phyloP scores from a whole-genome alignment of 164 flowering plant genomes.

The Tetrastigma voinierianum region DNA sequence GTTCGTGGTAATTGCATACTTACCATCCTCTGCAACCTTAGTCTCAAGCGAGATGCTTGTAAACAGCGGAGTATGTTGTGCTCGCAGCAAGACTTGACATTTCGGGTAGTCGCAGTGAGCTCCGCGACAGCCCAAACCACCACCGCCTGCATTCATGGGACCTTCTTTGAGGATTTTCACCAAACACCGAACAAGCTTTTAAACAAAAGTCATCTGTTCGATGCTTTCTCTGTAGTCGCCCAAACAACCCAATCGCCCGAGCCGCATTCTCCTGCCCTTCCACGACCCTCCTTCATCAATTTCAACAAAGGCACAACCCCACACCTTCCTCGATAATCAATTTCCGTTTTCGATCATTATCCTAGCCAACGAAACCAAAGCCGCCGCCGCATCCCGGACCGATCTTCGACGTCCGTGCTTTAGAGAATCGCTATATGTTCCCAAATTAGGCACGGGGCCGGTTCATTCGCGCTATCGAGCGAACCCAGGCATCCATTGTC shows the following conservation, averaged over 20 bases:
- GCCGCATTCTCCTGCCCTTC: slow-evolving; percentile 67
- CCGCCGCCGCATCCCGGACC: slow-evolving; percentile 55
- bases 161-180: slow-evolving; percentile 57
- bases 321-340: slow-evolving; percentile 60
- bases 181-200: slow-evolving; percentile 46
- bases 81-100: slow-evolving; percentile 48
- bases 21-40: slow-evolving; percentile 57
- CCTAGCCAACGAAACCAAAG: slow-evolving; percentile 54
- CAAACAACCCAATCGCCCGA: slow-evolving; percentile 47
- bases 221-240: slow-evolving; percentile 53
- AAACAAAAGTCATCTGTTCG: slow-evolving; percentile 45
- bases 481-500: slow-evolving; percentile 36
- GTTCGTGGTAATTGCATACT: slow-evolving; percentile 39
- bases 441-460: slow-evolving; percentile 44
- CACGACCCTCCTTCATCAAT: slow-evolving; percentile 45
- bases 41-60: slow-evolving; percentile 59
- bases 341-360: slow-evolving; percentile 52
- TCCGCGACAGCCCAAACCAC: slow-evolving; percentile 61
- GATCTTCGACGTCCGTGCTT: slow-evolving; percentile 38
- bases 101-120: slow-evolving; percentile 35
- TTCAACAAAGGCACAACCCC: slow-evolving; percentile 49
- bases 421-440: slow-evolving; percentile 43
- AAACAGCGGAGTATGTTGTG: slow-evolving; percentile 47
- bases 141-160: slow-evolving; percentile 53
- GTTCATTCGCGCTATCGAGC: slow-evolving; percentile 53